phyloP scores from a whole-genome alignment of 2,329 filamentous ascomycete genomes.

The Xylaria sp. region DNA sequence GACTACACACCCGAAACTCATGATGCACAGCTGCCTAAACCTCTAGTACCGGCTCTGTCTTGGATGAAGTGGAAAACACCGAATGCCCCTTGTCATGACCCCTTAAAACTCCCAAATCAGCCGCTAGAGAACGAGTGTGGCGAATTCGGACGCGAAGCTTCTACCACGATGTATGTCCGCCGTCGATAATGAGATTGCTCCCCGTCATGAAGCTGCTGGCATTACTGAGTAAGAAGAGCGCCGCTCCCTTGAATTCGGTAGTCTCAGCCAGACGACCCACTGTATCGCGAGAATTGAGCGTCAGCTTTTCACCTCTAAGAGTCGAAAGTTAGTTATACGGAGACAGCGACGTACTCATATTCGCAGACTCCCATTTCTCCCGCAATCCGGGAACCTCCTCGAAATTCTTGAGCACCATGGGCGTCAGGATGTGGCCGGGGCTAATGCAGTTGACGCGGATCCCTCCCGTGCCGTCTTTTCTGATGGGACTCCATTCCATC shows the following conservation, averaged over 20 bases:
- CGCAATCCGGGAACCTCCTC: conserved; percentile 71
- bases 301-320: conserved; percentile 2
- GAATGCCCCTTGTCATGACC: not conserved
- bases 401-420: conserved; percentile 79
- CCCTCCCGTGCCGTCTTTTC: conserved; percentile 57
- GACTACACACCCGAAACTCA: not conserved
- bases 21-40: not conserved
- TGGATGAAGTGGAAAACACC: not conserved
- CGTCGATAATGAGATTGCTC: conserved; percentile 40
- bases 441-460: conserved; percentile 77
- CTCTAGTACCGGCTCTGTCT: not conserved
- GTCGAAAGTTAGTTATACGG: not conserved
- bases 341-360: conserved; percentile 63
- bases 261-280: conserved; percentile 68
- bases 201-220: conserved; percentile 70
- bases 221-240: conserved; percentile 69
- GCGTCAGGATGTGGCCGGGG: conserved; percentile 74
- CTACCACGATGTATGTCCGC: conserved; percentile 40
- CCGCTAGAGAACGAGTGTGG: not conserved
- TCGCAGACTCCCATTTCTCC: conserved; percentile 74
- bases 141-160: not conserved
- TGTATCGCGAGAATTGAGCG: conserved; percentile 1
- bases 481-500: conserved; percentile 67
- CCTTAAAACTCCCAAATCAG: conserved; percentile 13
- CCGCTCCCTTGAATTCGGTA: conserved; percentile 70